Evolutionary conservation across 495 filamentous ascomycete genomes (phyloP), one percentile per base, ranked within the genome.

Genomic region (Aspergillus affinis): DNA sequence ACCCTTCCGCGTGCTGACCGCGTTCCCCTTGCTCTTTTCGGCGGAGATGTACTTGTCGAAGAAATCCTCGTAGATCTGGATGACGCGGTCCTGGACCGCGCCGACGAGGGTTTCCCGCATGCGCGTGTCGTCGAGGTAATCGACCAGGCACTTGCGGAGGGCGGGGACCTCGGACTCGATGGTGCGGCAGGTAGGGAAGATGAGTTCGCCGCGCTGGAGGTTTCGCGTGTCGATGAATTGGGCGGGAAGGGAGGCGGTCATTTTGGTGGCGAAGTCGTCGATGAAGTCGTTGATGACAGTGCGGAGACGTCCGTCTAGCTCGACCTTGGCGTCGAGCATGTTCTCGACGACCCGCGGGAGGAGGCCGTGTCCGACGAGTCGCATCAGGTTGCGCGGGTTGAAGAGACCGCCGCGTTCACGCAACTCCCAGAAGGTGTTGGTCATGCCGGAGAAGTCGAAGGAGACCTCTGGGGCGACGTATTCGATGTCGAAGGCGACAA

Each of bases 401-500:
- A 90, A 90, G 36, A 90, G 80, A 13, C 83, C 85, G 51, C 88
- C 88, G 20, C 86, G 81, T 56, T 86, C 82, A 51, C 88, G 82
- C 6, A 91, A 77, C 66, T 90, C 86, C 80, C 83, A 90, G 65
- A 96, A 90, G 4, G 90, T 89, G 60, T 83, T 88, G 70, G 88
- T 91, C 15, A 94, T 81, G 53, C 85, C 85, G 21, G 88, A 84
- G 72, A 97, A 94, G 72, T 96, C 88, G 63, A 90, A 82, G 18
- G 84, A 82, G 30, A 88, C 77, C 60, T 86, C 86, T 32, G 90
- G 88, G 32, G 89, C 85, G 48, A 92, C 90, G 64, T 89, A 93
- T 70, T 89, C 86, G 58, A 97, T 94, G 75, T 97, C 92, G 62
- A 96, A 92, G 18, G 92, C 90, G 41, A 96, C 84, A 29, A 97